A percentile compares a stretch with the other conserved stretches of the same genome.
Evolutionary conservation across 805 yeast species (phyloP).

Genomic region (Candida methanosorbosa): DNA sequence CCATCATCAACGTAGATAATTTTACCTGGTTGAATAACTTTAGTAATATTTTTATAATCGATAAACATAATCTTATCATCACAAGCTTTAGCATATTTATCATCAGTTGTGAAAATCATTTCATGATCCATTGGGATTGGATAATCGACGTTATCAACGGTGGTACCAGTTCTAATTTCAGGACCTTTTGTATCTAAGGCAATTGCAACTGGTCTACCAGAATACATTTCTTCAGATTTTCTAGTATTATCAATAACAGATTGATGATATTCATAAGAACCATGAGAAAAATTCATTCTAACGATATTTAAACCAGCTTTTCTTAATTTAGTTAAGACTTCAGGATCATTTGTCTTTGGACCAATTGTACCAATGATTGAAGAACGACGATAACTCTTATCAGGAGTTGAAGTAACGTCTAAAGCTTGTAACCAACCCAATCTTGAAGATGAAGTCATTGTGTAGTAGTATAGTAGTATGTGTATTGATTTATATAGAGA

Average conservation of each 20-base stretch:
- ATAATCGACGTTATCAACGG: conserved; percentile 69
- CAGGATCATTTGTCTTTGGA: conserved; percentile 92
- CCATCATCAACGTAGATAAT: conserved; percentile 96
- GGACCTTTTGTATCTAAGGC: conserved; percentile 99
- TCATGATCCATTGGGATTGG: conserved; percentile 81
- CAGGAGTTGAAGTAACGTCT: conserved; percentile 67
- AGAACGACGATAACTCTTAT: conserved; percentile 79
- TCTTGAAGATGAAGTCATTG: conserved; percentile 24
- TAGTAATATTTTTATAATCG: conserved; percentile 95
- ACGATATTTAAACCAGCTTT: conserved; percentile 97
- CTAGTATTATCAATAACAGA: conserved; percentile 93
- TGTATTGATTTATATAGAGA: background rate
- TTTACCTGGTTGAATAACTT: conserved; percentile 81
- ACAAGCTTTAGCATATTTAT: conserved; percentile 57
- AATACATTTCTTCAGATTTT: conserved; percentile 81
- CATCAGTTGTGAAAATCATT: conserved; percentile 91
- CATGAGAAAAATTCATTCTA: conserved; percentile 99
- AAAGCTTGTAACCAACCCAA: conserved; percentile 79
- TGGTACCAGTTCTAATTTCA: conserved; percentile 98
- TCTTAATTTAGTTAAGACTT: conserved; percentile 76
- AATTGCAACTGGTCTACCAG: conserved; percentile 96
- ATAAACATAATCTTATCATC: conserved; percentile 79
- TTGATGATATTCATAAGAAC: conserved; percentile 96
- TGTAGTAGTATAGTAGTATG: background rate
- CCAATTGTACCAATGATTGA: conserved; percentile 98